Evolutionary conservation across 495 filamentous ascomycete genomes (phyloP).

Genomic region (Evansstolkia leycettana): DNA sequence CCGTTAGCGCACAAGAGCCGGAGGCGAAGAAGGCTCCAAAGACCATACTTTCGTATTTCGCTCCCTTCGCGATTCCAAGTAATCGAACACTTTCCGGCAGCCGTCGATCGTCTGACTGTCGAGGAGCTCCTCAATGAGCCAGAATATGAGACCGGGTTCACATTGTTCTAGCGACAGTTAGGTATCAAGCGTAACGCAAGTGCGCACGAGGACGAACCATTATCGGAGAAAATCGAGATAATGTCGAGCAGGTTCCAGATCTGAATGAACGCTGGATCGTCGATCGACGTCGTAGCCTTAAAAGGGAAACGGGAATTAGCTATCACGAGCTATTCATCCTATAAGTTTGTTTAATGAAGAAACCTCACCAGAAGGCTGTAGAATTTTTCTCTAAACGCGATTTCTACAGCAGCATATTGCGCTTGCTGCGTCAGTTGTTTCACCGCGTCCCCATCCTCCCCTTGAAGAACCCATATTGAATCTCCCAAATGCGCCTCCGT

Average conservation of each 20-base stretch:
- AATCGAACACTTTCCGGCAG: constrained; percentile 84
- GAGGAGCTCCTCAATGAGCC: constrained; percentile 86
- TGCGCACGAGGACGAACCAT: constrained; percentile 34
- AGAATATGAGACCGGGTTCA: constrained; percentile 72
- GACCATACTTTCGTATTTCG: constrained; percentile 54
- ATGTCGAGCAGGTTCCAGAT: constrained; percentile 94
- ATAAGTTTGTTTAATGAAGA: neutral
- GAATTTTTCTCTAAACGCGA: constrained; percentile 65
- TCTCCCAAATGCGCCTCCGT: constrained; percentile 37
- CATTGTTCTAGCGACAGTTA: constrained; percentile 52
- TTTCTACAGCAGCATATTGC: constrained; percentile 59
- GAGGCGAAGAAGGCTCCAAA: neutral
- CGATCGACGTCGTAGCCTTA: constrained; percentile 57
- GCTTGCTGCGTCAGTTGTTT: constrained; percentile 25
- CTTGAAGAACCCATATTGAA: constrained; percentile 23
- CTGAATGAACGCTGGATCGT: constrained; percentile 59
- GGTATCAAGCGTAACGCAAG: constrained; percentile 2
- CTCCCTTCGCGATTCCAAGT: constrained; percentile 83
- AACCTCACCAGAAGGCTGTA: constrained; percentile 56
- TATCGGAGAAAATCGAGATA: constrained; percentile 72
- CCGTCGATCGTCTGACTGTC: constrained; percentile 91
- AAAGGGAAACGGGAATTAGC: constrained; percentile 8
- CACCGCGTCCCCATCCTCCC: constrained; percentile 12
- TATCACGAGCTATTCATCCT: neutral
- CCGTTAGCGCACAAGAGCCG: constrained; percentile 3